phyloP scores from a whole-genome alignment of 306 rosid species.

The Vigna hirtella region DNA sequence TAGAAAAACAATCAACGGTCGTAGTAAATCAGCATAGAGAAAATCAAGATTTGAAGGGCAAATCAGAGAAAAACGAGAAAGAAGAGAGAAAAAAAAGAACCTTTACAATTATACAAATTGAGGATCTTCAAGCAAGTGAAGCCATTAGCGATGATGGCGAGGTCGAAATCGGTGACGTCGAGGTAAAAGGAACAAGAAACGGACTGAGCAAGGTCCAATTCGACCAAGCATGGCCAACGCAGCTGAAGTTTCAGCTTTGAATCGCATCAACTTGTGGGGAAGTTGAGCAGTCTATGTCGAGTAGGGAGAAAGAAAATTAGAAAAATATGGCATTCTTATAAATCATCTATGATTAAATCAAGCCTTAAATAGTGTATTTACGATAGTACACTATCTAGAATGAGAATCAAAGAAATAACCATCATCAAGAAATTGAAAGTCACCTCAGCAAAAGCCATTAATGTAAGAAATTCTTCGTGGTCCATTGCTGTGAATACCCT shows the following conservation, averaged over 20 bases:
- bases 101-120: constrained; percentile 78
- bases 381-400: constrained; percentile 9
- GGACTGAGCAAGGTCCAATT: constrained; percentile 91
- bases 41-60: neutral
- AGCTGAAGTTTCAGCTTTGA: too few relatives aligned
- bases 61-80: neutral
- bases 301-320: constrained; percentile 17
- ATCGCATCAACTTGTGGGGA: neutral
- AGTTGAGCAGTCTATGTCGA: constrained; percentile 14
- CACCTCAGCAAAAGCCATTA: constrained; percentile 99
- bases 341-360: constrained; percentile 6
- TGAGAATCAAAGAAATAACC: constrained; percentile 26
- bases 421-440: constrained; percentile 39
- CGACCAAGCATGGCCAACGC: constrained; percentile 51
- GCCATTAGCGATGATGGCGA: constrained; percentile 71
- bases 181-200: constrained; percentile 89
- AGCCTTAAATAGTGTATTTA: constrained; percentile 30
- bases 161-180: constrained; percentile 87
- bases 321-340: neutral
- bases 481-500: constrained; percentile 87
- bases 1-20: neutral
- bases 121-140: constrained; percentile 78
- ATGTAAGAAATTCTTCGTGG: constrained; percentile 87
- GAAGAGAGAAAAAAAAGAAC: constrained; percentile 32
- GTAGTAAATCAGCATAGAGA: neutral